phyloP scores from a whole-genome alignment of 495 filamentous ascomycete genomes.

The Penicillium fimorum region DNA sequence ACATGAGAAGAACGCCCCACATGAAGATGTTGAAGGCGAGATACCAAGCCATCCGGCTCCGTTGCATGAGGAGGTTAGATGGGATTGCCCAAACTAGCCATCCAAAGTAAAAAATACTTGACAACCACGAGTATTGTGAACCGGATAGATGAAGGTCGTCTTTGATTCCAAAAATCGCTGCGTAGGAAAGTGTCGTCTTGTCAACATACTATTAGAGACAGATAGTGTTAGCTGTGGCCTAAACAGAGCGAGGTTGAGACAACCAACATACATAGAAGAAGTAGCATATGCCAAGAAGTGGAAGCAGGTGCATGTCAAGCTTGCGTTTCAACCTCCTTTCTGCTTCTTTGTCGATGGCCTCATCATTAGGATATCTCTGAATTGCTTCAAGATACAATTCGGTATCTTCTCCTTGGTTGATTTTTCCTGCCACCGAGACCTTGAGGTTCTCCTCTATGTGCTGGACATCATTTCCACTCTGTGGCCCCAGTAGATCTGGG shows the following conservation, averaged over 20 bases:
- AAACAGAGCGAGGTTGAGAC: background rate
- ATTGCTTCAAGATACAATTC: background rate
- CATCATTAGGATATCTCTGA: background rate
- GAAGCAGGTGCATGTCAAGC: background rate
- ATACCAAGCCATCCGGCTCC: constrained; percentile 50
- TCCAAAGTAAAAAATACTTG: constrained; percentile 57
- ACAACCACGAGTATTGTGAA: constrained; percentile 52
- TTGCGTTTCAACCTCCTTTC: background rate
- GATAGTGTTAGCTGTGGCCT: background rate
- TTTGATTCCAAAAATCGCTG: constrained; percentile 55
- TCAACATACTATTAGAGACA: constrained; percentile 28
- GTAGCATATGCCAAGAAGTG: background rate
- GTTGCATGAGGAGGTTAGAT: constrained; percentile 51
- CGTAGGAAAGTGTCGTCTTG: constrained; percentile 56
- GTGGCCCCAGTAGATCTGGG: background rate
- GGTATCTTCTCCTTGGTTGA: background rate
- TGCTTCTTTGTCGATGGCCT: background rate
- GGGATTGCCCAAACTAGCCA: constrained; percentile 48
- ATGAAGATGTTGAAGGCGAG: constrained; percentile 49
- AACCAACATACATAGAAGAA: background rate
- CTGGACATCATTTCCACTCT: background rate
- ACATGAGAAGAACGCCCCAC: constrained; percentile 47
- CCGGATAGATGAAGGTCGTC: constrained; percentile 46
- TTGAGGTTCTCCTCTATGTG: background rate
- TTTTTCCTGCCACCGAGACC: background rate